These are phyloP conservation scores for Phytophthora chlamydospora DNA, from an alignment of 352 stramenopile species.

Conservation along the genomic window DNA sequence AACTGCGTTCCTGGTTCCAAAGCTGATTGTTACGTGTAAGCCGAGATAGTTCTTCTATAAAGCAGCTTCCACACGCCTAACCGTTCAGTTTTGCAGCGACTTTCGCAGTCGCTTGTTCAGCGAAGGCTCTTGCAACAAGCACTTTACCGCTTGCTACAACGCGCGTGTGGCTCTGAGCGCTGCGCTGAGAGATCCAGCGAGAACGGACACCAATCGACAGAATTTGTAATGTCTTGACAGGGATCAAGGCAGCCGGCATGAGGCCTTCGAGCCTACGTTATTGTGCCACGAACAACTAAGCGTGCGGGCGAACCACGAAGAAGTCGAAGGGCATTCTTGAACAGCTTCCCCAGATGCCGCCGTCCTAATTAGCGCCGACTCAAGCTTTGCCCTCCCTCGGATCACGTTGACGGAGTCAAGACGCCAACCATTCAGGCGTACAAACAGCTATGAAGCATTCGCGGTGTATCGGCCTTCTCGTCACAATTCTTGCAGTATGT, in stretches of 20 bases:
- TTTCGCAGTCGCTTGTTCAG: constrained; percentile 5
- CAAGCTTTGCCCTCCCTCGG: neutral
- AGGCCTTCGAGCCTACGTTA: neutral
- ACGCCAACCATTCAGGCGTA: constrained; percentile 6
- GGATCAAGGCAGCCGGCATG: constrained; percentile 4
- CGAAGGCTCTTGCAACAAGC: neutral
- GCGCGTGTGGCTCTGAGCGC: neutral
- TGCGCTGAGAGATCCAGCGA: neutral
- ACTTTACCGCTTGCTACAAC: constrained; percentile 1
- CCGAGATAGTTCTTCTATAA: neutral
- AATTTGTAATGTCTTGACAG: constrained; percentile 23
- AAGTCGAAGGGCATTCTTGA: constrained; percentile 1
- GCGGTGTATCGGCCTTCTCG: neutral
- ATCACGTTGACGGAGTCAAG: constrained; percentile 8
- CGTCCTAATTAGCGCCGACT: constrained; percentile 2
- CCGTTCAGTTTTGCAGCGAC: constrained; percentile 18
- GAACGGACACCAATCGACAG: constrained; percentile 6
- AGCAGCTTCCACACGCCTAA: constrained; percentile 9
- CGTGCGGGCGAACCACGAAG: neutral
- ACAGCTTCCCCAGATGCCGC: neutral
- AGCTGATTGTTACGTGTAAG: too few relatives aligned
- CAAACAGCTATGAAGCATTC: constrained; percentile 7
- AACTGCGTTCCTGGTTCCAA: neutral
- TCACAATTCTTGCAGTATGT: neutral
- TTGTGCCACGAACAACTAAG: constrained; percentile 1